Conservation (phyloP, 495 filamentous ascomycete genomes). For the Hamigera avellanea region DNA sequence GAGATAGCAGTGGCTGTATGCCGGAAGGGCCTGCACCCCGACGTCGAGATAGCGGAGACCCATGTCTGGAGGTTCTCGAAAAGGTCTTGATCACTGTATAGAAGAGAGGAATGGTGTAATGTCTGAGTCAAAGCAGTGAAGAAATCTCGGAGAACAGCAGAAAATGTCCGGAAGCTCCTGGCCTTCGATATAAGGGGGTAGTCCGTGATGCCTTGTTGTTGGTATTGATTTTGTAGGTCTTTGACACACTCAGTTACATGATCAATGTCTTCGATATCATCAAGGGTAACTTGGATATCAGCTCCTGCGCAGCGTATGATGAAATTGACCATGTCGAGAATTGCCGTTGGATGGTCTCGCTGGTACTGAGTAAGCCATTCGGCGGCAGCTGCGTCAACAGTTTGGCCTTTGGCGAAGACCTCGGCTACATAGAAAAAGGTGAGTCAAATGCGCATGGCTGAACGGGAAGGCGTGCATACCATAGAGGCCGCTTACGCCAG, state of each 20-base stretch:
- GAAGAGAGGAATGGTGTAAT: conserved; percentile 57
- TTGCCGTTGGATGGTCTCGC: conserved; percentile 49
- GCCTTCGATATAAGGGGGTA: conserved; percentile 85
- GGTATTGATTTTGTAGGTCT: conserved; percentile 73
- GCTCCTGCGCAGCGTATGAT: conserved; percentile 76
- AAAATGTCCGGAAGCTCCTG: conserved; percentile 62
- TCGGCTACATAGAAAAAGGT: conserved; percentile 43
- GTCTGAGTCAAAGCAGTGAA: conserved; percentile 60
- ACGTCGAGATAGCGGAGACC: conserved; percentile 78
- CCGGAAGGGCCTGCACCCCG: conserved; percentile 71
- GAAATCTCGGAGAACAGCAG: conserved; percentile 63
- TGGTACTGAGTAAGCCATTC: conserved; percentile 71
- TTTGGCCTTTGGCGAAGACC: conserved; percentile 62
- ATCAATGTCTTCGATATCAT: conserved; percentile 81
- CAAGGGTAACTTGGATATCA: conserved; percentile 53
- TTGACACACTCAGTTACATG: conserved; percentile 53
- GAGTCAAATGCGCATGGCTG: conserved; percentile 3
- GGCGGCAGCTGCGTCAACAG: conserved; percentile 62
- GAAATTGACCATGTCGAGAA: conserved; percentile 82
- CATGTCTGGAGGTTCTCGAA: conserved; percentile 80
- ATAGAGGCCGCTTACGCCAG: conserved; percentile 61
- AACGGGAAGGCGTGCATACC: conserved; percentile 37
- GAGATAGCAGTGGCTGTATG: conserved; percentile 82
- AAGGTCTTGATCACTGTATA: conserved; percentile 64
- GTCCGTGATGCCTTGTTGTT: conserved; percentile 67